A percentile compares a stretch with the other conserved stretches of the same genome.
Evolutionary conservation across 352 stramenopile genomes (phyloP).

Genomic region (Aphanomyces astaci): DNA sequence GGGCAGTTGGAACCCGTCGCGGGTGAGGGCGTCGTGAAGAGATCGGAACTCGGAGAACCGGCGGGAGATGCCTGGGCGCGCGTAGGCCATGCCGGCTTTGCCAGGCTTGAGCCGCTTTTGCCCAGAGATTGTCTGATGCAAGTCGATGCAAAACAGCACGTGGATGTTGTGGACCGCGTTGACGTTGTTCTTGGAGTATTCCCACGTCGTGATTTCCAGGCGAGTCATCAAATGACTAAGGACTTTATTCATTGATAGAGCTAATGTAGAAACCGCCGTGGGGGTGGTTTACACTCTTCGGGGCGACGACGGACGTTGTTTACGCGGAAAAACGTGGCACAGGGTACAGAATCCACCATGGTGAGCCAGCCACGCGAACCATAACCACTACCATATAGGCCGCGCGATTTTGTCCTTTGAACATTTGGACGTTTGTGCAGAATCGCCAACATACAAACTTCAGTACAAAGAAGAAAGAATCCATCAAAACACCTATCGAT

Average conservation of each 20-base stretch:
- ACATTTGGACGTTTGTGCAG: too few relatives aligned
- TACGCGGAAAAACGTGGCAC: background rate
- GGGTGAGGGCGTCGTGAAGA: background rate
- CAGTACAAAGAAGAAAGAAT: too few relatives aligned
- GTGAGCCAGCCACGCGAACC: too few relatives aligned
- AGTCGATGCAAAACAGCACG: background rate
- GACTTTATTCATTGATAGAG: background rate
- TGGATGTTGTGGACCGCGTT: background rate
- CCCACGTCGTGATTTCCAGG: background rate
- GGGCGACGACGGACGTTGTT: background rate
- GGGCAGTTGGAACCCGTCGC: background rate
- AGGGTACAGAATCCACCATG: too few relatives aligned
- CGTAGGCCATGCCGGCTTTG: background rate
- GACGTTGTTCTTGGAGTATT: background rate
- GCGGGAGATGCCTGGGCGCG: background rate
- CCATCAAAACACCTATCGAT: too few relatives aligned
- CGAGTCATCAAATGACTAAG: background rate
- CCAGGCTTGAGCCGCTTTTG: background rate
- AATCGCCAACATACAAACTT: too few relatives aligned
- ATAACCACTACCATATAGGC: too few relatives aligned
- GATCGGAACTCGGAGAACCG: constrained; percentile 1
- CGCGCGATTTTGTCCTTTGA: too few relatives aligned
- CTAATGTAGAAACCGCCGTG: background rate
- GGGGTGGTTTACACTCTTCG: too few relatives aligned
- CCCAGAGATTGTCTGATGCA: background rate